Evolutionary conservation across 805 yeast species (phyloP).

Genomic region (Barnettozyma wickerhamii): DNA sequence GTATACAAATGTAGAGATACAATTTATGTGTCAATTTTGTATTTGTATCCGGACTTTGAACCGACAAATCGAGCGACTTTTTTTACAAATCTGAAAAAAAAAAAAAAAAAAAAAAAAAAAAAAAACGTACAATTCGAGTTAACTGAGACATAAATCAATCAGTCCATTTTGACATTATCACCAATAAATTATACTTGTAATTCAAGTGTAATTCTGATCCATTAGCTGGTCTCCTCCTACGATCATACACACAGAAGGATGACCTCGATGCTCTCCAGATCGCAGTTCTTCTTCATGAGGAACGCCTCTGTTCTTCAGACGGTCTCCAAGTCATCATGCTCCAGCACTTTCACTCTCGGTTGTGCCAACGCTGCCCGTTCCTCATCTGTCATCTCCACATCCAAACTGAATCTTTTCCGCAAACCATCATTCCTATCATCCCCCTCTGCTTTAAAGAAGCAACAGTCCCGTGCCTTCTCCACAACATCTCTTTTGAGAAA

Average conservation of each 20-base stretch:
- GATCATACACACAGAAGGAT: too few species aligned
- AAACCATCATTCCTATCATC: not conserved
- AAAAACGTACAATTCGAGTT: not conserved
- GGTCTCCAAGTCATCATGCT: conserved; percentile 15
- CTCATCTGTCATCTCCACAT: not conserved
- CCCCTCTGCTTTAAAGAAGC: conserved; percentile 3
- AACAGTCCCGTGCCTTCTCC: conserved; percentile 6
- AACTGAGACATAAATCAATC: too few species aligned
- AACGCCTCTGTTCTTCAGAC: conserved; percentile 44
- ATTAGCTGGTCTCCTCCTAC: too few species aligned
- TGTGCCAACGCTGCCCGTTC: not conserved
- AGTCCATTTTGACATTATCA: too few species aligned
- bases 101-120: not conserved
- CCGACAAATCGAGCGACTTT: not conserved
- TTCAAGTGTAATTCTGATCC: too few species aligned
- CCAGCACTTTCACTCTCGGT: conserved; percentile 17
- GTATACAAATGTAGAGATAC: too few species aligned
- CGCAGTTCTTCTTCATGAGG: conserved; percentile 55
- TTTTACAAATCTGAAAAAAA: not conserved
- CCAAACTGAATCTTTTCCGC: conserved; percentile 2
- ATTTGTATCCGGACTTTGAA: not conserved
- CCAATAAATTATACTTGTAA: too few species aligned
- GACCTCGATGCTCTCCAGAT: conserved; percentile 41
- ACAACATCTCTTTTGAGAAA: conserved; percentile 11
- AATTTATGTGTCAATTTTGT: conserved; percentile 1